A percentile compares a stretch with the other conserved stretches of the same genome.
phyloP scores from a whole-genome alignment of 2,329 filamentous ascomycete species.

The Coniochaeta hoffmannii region DNA sequence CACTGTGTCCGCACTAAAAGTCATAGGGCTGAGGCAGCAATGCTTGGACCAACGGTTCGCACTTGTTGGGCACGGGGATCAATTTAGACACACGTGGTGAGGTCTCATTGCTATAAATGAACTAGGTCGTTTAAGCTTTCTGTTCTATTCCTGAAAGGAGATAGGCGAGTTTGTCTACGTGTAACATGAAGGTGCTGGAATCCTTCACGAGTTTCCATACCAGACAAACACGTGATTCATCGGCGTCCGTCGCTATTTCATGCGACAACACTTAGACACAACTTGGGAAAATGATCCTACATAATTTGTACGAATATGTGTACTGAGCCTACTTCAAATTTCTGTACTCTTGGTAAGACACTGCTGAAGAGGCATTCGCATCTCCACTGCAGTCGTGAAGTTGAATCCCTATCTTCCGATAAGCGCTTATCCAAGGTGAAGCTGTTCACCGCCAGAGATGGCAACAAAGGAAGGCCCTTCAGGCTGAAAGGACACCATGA shows the following conservation, averaged over 20 bases:
- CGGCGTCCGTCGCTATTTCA: too few relatives aligned
- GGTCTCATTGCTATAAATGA: neutral
- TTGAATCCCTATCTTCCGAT: neutral
- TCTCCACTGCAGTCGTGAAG: too few relatives aligned
- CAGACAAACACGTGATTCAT: too few relatives aligned
- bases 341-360: too few relatives aligned
- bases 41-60: neutral
- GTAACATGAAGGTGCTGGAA: too few relatives aligned
- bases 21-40: neutral
- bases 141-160: neutral
- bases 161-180: too few relatives aligned
- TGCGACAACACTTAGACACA: too few relatives aligned
- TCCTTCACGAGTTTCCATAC: too few relatives aligned
- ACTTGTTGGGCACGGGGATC: neutral
- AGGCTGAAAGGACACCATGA: constrained; percentile 2
- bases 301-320: neutral
- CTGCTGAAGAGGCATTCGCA: too few relatives aligned
- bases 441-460: neutral
- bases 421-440: neutral
- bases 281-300: neutral
- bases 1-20: neutral
- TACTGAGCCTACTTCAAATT: neutral
- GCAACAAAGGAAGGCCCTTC: neutral
- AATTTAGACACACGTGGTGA: neutral
- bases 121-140: neutral